Percentiles rank a stretch among this genome's conserved stretches.
These are phyloP conservation scores for Globisporangium alternatum DNA, from an alignment of 352 stramenopile genomes.

Conservation along the genomic window DNA sequence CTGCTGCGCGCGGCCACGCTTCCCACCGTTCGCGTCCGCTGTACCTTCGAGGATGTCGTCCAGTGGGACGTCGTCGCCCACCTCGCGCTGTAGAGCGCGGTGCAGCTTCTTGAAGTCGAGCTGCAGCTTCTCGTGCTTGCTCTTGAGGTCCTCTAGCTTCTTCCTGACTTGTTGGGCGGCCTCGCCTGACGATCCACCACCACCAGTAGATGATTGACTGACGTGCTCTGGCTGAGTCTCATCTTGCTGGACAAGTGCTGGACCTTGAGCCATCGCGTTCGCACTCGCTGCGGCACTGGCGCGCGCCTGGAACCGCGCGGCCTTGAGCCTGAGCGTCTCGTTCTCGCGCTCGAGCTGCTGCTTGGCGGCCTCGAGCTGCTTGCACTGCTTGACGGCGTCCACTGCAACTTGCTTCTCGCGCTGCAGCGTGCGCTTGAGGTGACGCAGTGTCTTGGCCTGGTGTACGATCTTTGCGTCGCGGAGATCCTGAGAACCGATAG, in stretches of 20 bases:
- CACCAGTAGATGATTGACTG: neutral
- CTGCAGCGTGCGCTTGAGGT: slow-evolving; percentile 55
- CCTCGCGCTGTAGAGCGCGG: slow-evolving; percentile 60
- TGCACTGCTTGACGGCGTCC: slow-evolving; percentile 39
- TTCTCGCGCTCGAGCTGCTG: slow-evolving; percentile 51
- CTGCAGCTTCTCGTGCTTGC: slow-evolving; percentile 49
- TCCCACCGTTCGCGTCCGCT: slow-evolving; percentile 21
- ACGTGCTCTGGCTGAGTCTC: neutral
- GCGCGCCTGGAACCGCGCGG: slow-evolving; percentile 47
- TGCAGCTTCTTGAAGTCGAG: slow-evolving; percentile 72
- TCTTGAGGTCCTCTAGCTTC: slow-evolving; percentile 61
- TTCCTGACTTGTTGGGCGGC: slow-evolving; percentile 28
- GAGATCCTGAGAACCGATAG: slow-evolving; percentile 42
- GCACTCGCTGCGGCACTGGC: neutral
- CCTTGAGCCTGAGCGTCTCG: slow-evolving; percentile 58
- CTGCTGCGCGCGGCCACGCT: slow-evolving; percentile 70
- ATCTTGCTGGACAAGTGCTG: neutral
- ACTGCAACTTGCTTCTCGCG: slow-evolving; percentile 52
- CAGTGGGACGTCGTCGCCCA: slow-evolving; percentile 48
- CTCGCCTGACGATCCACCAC: slow-evolving; percentile 2
- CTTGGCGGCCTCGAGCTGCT: slow-evolving; percentile 30
- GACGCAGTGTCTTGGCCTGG: slow-evolving; percentile 62
- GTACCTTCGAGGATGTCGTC: slow-evolving; percentile 43
- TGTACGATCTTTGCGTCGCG: slow-evolving; percentile 78
- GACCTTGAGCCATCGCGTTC: neutral